Evolutionary conservation across 306 rosid genomes (phyloP).

Genomic region (Cucurbita ficifolia): DNA sequence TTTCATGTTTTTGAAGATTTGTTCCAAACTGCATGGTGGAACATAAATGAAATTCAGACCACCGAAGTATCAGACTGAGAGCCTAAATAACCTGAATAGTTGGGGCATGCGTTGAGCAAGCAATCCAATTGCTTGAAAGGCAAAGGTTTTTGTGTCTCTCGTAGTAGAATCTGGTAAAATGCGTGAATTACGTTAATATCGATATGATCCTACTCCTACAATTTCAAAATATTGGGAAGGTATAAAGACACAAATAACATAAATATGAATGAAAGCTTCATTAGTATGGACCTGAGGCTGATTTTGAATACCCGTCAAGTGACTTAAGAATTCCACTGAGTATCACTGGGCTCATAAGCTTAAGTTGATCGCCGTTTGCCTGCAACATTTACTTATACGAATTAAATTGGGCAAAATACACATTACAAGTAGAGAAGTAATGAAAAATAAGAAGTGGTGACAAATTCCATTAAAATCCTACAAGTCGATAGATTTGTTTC

Average conservation of each 20-base stretch:
- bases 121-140: constrained; percentile 89
- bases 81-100: constrained; percentile 57
- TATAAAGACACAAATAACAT: not conserved
- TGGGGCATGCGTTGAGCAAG: constrained; percentile 85
- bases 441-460: not conserved
- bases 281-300: constrained; percentile 47
- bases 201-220: not conserved
- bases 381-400: constrained; percentile 14
- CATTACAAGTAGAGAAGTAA: not conserved
- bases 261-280: not conserved
- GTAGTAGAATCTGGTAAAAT: constrained; percentile 50
- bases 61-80: not conserved
- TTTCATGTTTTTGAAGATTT: not conserved
- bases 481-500: not conserved
- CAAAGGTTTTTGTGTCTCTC: constrained; percentile 66
- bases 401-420: not conserved
- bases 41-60: not conserved
- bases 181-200: not conserved
- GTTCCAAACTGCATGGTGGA: not conserved
- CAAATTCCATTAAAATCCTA: not conserved
- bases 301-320: constrained; percentile 59
- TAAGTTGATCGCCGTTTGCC: constrained; percentile 77
- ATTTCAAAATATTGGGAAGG: constrained; percentile 3
- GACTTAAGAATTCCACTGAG: constrained; percentile 83
- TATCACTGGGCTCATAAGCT: constrained; percentile 87